Percentiles rank a stretch among this genome's conserved stretches.
Evolutionary conservation across 2,329 filamentous ascomycete genomes (phyloP).

Genomic region (Phialophora tarda): DNA sequence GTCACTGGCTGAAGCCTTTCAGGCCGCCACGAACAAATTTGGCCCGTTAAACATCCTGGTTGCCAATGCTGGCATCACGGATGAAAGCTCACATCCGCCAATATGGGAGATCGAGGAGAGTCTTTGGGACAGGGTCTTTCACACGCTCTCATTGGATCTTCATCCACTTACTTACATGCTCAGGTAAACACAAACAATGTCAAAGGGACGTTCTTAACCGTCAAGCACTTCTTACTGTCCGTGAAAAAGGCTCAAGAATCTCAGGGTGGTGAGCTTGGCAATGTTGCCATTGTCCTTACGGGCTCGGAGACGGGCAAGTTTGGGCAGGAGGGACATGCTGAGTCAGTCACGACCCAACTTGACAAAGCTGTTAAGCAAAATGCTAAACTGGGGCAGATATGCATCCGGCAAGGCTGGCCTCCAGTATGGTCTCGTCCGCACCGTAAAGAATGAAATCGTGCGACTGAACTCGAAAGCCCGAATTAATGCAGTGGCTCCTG

Average conservation of each 20-base stretch:
- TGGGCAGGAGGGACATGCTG: slow-evolving; percentile 57
- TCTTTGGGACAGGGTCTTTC: slow-evolving; percentile 57
- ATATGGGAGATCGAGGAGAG: slow-evolving; percentile 60
- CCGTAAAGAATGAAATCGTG: slow-evolving; percentile 62
- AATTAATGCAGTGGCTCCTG: slow-evolving; percentile 60
- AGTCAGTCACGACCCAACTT: slow-evolving; percentile 38
- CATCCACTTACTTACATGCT: neutral
- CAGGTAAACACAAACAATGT: slow-evolving; percentile 55
- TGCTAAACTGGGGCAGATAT: slow-evolving; percentile 43
- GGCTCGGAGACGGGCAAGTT: slow-evolving; percentile 60
- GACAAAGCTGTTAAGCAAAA: neutral
- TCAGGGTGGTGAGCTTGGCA: slow-evolving; percentile 51
- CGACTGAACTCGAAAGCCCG: slow-evolving; percentile 57
- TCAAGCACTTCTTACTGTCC: slow-evolving; percentile 60
- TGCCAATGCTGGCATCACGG: slow-evolving; percentile 60
- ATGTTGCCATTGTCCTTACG: slow-evolving; percentile 60
- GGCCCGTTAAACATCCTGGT: slow-evolving; percentile 60
- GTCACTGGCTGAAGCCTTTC: slow-evolving; percentile 50
- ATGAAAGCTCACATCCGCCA: slow-evolving; percentile 55
- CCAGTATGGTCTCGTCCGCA: slow-evolving; percentile 59
- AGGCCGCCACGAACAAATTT: slow-evolving; percentile 45
- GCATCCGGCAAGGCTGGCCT: slow-evolving; percentile 58
- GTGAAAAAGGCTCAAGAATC: slow-evolving; percentile 50
- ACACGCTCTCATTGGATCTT: slow-evolving; percentile 44
- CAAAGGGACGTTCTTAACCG: slow-evolving; percentile 60